A percentile compares a stretch with the other conserved stretches of the same genome.
These are phyloP conservation scores for Alternaria triticina DNA, from an alignment of 2,329 filamentous ascomycete species.

Conservation along the genomic window DNA sequence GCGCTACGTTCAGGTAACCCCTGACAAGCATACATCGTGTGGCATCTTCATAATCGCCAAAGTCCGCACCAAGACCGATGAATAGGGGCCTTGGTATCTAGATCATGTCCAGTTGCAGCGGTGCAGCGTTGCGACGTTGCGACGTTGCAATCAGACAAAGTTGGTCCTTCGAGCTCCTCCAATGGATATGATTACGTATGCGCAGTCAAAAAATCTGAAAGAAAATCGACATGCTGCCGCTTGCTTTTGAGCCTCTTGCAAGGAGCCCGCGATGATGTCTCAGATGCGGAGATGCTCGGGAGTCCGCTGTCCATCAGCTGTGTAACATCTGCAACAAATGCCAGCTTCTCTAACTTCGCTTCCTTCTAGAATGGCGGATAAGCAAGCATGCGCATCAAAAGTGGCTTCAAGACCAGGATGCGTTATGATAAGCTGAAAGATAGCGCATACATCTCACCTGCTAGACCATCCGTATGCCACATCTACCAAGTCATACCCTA, in stretches of 20 bases:
- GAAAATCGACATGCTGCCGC: neutral
- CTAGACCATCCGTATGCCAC: neutral
- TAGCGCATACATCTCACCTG: neutral
- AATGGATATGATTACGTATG: neutral
- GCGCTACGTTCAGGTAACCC: neutral
- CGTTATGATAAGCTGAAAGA: neutral
- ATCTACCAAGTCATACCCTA: neutral
- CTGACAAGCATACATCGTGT: neutral
- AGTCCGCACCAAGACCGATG: neutral
- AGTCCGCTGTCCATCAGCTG: neutral
- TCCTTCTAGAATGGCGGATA: neutral
- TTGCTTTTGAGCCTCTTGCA: neutral
- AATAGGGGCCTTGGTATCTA: neutral
- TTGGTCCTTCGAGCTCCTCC: neutral
- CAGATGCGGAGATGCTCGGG: neutral
- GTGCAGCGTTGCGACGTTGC: neutral
- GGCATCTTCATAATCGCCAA: neutral
- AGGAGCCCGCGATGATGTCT: neutral
- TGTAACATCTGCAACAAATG: neutral
- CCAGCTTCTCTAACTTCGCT: neutral
- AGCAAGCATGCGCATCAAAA: neutral
- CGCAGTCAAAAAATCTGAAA: neutral
- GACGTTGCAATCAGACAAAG: neutral
- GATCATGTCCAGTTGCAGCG: neutral
- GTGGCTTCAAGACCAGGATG: neutral